Evolutionary conservation across 352 stramenopile genomes (phyloP).

Genomic region (Phytophthora litchii): DNA sequence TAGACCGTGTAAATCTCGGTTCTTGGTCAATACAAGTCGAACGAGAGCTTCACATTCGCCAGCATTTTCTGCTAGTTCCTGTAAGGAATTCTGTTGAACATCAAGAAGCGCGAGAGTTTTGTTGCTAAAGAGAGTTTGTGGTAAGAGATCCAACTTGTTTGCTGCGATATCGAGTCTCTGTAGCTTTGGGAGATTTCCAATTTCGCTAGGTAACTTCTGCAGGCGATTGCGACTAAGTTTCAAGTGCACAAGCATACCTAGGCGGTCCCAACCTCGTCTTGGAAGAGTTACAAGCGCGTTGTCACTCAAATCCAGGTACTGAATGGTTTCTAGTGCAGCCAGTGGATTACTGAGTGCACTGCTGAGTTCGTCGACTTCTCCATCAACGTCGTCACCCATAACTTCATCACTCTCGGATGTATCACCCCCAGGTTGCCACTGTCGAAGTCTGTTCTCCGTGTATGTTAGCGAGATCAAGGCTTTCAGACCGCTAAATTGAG

Average conservation of each 20-base stretch:
- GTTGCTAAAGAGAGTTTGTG: conserved; percentile 25
- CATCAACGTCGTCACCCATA: neutral
- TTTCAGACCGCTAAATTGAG: conserved; percentile 21
- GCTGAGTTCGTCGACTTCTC: neutral
- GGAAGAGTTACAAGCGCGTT: conserved; percentile 45
- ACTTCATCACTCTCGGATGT: conserved; percentile 15
- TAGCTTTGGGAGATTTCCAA: conserved; percentile 34
- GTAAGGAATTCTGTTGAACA: conserved; percentile 40
- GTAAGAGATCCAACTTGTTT: conserved; percentile 48
- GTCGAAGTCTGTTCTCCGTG: conserved; percentile 51
- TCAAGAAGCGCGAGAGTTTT: conserved; percentile 37
- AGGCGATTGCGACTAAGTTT: conserved; percentile 56
- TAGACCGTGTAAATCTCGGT: conserved; percentile 34
- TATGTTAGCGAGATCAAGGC: conserved; percentile 43
- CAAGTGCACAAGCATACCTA: conserved; percentile 43
- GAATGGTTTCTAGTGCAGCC: conserved; percentile 22
- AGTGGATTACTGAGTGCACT: conserved; percentile 25
- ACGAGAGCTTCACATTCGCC: conserved; percentile 34
- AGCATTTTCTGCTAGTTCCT: conserved; percentile 38
- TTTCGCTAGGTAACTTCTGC: conserved; percentile 23
- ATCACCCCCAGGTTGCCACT: conserved; percentile 33
- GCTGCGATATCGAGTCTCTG: conserved; percentile 48
- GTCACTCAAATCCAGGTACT: conserved; percentile 59
- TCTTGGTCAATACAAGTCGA: conserved; percentile 44
- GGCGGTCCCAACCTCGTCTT: conserved; percentile 30